Percentiles rank a stretch among this genome's conserved stretches.
Conservation (phyloP, 192 early-diverging fungal species). For the Entophlyctis helioformis region DNA sequence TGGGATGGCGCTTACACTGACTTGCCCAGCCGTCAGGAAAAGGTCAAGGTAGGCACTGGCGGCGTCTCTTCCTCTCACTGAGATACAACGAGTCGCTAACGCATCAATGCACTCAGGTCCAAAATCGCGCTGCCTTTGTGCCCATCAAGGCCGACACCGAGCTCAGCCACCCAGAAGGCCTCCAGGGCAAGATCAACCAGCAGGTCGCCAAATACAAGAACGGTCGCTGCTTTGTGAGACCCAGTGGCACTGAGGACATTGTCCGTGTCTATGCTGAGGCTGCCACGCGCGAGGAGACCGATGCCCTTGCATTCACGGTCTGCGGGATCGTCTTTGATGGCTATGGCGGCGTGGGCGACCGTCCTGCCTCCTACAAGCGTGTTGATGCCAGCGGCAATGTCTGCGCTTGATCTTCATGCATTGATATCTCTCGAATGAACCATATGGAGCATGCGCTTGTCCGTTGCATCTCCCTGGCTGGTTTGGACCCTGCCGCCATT, state of each 20-base stretch:
- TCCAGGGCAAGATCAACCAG: conserved; percentile 76
- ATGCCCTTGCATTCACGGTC: conserved; percentile 74
- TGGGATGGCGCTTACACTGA: conserved; percentile 97
- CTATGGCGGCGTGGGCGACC: conserved; percentile 80
- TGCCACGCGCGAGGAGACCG: conserved; percentile 78
- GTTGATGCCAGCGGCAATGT: conserved; percentile 5
- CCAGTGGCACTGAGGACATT: conserved; percentile 97
- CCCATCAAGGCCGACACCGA: conserved; percentile 95
- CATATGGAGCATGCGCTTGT: too few species aligned
- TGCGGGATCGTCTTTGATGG: conserved; percentile 87
- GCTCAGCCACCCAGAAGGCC: conserved; percentile 70
- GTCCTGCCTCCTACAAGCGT: conserved; percentile 41
- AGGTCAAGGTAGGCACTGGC: conserved; percentile 65
- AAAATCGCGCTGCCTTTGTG: conserved; percentile 75
- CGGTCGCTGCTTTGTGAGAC: conserved; percentile 91
- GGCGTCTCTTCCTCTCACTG: neutral
- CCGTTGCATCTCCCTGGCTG: too few species aligned
- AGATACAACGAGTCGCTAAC: neutral
- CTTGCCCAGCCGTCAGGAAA: conserved; percentile 86
- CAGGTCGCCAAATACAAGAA: conserved; percentile 71
- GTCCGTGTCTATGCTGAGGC: conserved; percentile 99
- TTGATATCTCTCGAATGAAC: too few species aligned
- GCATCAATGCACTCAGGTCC: conserved; percentile 34
- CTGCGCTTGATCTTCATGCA: too few species aligned
- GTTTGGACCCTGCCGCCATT: too few species aligned